Evolutionary conservation across 768 basidiomycete genomes (phyloP).

Genomic region (Xerocomellus intermedius): DNA sequence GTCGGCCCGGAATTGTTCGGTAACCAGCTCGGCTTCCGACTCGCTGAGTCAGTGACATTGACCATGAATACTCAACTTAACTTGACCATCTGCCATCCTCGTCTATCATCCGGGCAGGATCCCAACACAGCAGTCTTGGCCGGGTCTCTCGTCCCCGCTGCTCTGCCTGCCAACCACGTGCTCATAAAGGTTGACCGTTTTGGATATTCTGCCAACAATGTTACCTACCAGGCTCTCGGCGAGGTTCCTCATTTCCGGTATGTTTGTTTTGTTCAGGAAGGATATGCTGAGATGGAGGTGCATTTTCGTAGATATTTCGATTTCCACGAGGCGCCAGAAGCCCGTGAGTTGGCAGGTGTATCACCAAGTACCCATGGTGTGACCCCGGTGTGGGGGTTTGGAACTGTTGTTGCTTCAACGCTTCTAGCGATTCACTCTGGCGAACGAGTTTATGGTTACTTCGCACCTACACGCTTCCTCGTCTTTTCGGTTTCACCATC

Average conservation of each 20-base stretch:
- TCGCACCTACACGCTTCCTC: slow-evolving; percentile 59
- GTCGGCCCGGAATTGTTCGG: no score
- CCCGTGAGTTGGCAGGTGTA: slow-evolving; percentile 25
- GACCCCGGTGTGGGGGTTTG: slow-evolving; percentile 74
- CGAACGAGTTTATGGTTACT: slow-evolving; percentile 61
- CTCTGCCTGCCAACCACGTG: slow-evolving; percentile 44
- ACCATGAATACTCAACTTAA: slow-evolving; percentile 22
- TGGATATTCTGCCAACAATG: slow-evolving; percentile 70
- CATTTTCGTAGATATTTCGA: slow-evolving; percentile 61
- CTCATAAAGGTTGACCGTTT: slow-evolving; percentile 62
- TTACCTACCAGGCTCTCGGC: slow-evolving; percentile 64
- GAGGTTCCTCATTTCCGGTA: slow-evolving; percentile 42
- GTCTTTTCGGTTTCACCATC: slow-evolving; percentile 48
- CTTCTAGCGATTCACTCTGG: slow-evolving; percentile 48
- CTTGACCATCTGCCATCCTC: slow-evolving; percentile 40
- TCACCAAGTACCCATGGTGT: slow-evolving; percentile 56
- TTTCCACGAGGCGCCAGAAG: slow-evolving; percentile 52
- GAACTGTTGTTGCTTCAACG: slow-evolving; percentile 50
- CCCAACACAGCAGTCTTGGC: slow-evolving; percentile 30
- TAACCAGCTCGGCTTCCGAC: no score
- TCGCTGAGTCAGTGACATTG: background rate
- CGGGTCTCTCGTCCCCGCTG: slow-evolving; percentile 18
- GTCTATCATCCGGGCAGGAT: slow-evolving; percentile 35
- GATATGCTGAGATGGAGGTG: background rate
- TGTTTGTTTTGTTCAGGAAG: background rate